These are phyloP conservation scores for Fistulifera pelliculosa DNA, from an alignment of 108 stramenopile genomes.

Conservation along the genomic window DNA sequence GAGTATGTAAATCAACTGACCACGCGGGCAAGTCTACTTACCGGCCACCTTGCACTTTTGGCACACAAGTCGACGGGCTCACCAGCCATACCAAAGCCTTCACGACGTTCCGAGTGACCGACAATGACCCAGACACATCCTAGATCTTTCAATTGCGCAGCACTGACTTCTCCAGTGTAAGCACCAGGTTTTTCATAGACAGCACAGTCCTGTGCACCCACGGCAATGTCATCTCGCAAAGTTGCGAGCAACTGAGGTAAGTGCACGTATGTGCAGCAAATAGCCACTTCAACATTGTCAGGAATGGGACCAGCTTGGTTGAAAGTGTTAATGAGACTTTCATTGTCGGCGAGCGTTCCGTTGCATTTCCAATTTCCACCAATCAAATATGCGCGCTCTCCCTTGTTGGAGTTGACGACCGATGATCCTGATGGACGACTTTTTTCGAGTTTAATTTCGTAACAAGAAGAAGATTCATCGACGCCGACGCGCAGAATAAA, in stretches of 20 bases:
- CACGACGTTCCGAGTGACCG: slow-evolving; percentile 97
- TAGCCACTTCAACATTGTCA: slow-evolving; percentile 72
- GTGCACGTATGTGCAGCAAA: slow-evolving; percentile 75
- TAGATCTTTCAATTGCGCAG: slow-evolving; percentile 82
- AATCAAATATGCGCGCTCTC: slow-evolving; percentile 76
- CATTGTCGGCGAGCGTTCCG: slow-evolving; percentile 62
- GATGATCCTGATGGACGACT: slow-evolving; percentile 40
- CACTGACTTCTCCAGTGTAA: slow-evolving; percentile 94
- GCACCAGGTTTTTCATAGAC: slow-evolving; percentile 73
- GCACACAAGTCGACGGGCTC: slow-evolving; percentile 90
- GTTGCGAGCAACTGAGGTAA: slow-evolving; percentile 43
- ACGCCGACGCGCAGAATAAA: too few relatives aligned
- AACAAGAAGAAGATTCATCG: too few relatives aligned
- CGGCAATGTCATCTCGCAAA: slow-evolving; percentile 71
- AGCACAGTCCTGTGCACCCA: slow-evolving; percentile 82
- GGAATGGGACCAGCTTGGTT: slow-evolving; percentile 82
- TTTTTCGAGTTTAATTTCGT: not conserved
- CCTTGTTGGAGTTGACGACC: slow-evolving; percentile 22
- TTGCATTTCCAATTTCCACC: slow-evolving; percentile 96
- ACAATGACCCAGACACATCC: slow-evolving; percentile 96
- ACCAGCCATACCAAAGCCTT: slow-evolving; percentile 87
- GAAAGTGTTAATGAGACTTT: slow-evolving; percentile 69
- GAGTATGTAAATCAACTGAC: too few relatives aligned
- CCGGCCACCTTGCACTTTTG: slow-evolving; percentile 90
- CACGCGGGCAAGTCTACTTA: too few relatives aligned